Base-by-base conservation (phyloP, 225 moss, liverwort and hornwort species). In the Pseudoscleropodium purum region DNA sequence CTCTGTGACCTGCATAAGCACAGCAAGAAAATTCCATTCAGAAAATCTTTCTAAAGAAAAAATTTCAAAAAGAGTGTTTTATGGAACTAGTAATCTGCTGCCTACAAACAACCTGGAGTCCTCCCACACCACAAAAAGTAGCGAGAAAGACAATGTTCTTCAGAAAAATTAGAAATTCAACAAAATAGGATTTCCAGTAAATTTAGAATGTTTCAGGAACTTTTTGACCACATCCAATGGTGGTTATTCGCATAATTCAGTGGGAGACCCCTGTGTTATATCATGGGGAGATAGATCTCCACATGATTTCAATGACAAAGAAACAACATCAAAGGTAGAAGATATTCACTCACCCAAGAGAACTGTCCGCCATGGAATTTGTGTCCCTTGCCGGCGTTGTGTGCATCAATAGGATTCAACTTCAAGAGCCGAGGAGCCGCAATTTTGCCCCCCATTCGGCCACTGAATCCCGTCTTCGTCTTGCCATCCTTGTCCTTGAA, bases 1-100 rank as follows among this genome's bases (percentile, higher is more conserved):
- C 67, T 99, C 97, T 11, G 99, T 99, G 80, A 97, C 97, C 96
- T 97, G 96, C 88, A 88, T 11, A 49, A 69, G 60, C 37, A 83
- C 39, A 87, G 45, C 72, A 86, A 89, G 62, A 43, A 69, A 49
- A 75, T 59, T 77, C 57, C 76, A 84, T 19, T 69, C 47, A 90
- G 43, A 69, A 80, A 78, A 54, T n/a, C 64, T 43, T 21, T 59
- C 41, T 52, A 83, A 47, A 63, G 10, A 56, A 57, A 41, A 9
- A 4, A 24, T 43, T 39, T 61, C 26, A 3, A 33, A 31, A 76
- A 13, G 7, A 68, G 20, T 29, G 31, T 26, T 79, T 15, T 78
- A 43, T 19, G 24, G 17, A 85, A 67, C n/a, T 24, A 75, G 34
- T 45, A 25, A 82, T 56, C 79, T 81, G 33, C 60, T 88, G 37